Conservation (phyloP, 257 asterid species). For the Solanum ahanhuiri region DNA sequence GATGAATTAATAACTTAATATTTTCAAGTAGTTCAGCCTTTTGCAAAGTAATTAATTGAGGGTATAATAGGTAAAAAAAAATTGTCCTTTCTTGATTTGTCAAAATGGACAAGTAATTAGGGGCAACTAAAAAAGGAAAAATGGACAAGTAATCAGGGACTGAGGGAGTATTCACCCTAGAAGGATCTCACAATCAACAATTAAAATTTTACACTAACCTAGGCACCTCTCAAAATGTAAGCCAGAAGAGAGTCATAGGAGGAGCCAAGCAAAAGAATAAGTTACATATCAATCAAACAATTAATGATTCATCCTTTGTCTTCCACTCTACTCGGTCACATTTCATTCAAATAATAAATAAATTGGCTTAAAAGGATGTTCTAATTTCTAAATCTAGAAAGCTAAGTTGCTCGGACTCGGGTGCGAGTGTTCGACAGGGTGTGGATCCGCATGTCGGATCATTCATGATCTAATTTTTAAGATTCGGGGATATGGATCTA, state of each 20-base stretch:
- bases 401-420: not conserved
- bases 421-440: not conserved
- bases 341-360: not conserved
- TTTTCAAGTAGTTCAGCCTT: not conserved
- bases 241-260: not conserved
- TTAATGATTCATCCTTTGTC: not conserved
- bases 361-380: not conserved
- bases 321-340: not conserved
- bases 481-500: too few relatives aligned
- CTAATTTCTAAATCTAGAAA: not conserved
- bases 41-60: not conserved
- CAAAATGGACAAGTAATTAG: not conserved
- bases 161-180: not conserved
- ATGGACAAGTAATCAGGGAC: not conserved
- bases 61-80: not conserved
- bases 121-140: not conserved
- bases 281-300: not conserved
- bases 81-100: not conserved
- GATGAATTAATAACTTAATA: not conserved
- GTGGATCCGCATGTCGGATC: too few relatives aligned
- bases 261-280: not conserved
- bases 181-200: not conserved
- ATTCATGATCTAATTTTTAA: too few relatives aligned
- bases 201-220: not conserved
- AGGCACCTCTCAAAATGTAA: not conserved